Evolutionary conservation across 192 early-diverging fungal species (phyloP).

Genomic region (Radiomyces spectabilis): DNA sequence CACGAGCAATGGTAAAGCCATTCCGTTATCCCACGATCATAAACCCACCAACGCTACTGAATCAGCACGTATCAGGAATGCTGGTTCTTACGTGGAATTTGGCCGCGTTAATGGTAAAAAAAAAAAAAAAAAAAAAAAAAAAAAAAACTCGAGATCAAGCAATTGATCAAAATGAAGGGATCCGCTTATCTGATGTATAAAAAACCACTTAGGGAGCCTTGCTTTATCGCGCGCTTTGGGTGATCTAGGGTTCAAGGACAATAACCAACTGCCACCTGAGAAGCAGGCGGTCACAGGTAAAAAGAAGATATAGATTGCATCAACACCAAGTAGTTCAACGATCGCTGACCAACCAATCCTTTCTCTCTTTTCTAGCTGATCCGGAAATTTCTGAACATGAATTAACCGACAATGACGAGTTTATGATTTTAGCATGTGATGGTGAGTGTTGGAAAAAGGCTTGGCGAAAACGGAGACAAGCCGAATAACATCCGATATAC

Average conservation of each 20-base stretch:
- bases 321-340: background rate
- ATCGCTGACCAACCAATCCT: background rate
- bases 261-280: constrained; percentile 64
- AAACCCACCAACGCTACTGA: constrained; percentile 89
- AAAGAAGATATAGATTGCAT: background rate
- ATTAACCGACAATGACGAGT: constrained; percentile 76
- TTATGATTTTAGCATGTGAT: constrained; percentile 94
- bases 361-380: constrained; percentile 41
- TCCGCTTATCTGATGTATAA: background rate
- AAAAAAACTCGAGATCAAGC: too few species aligned
- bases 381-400: constrained; percentile 72
- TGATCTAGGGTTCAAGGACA: constrained; percentile 97
- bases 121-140: background rate
- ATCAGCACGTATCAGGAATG: constrained; percentile 72
- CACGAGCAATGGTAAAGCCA: constrained; percentile 59
- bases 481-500: background rate
- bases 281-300: constrained; percentile 88
- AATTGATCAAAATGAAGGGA: background rate
- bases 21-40: constrained; percentile 84
- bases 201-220: constrained; percentile 59
- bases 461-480: background rate
- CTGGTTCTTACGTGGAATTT: constrained; percentile 97
- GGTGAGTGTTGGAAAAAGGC: constrained; percentile 45
- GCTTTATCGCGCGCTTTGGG: constrained; percentile 95
- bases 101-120: constrained; percentile 90